Base-by-base conservation (phyloP, 805 yeast genomes). In the Saccharomyces mikatae region DNA sequence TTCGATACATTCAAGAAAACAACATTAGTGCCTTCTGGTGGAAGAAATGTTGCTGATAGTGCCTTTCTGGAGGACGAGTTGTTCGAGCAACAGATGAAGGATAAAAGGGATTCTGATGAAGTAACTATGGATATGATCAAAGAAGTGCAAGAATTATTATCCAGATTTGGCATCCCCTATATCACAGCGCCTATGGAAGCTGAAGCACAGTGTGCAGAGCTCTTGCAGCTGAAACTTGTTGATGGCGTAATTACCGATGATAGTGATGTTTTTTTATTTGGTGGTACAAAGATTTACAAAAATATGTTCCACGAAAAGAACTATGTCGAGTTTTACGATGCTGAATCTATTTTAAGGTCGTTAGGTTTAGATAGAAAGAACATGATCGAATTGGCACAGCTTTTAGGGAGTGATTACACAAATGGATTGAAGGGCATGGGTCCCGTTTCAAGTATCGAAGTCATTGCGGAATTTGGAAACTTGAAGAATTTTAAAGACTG, bases 101-200 rank as follows among this genome's bases (percentile, higher is more conserved):
- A 87, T 31, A 80, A 83, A 55, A 77, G 98, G 61, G 97, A 92
- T 67, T 81, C 97, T 0, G 98, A 94, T 64, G 95, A 87, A 61
- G 97, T 92, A 0, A 87, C 96, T 0, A 79, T 80, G 6, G 80
- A 80, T 1, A 94, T 94, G 97, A 80, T 92, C 26, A 76, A 77
- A 41, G 98, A 94, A 65, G 94, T 96, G 21, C 97, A 94, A 70
- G 96, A 90, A 58, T 74, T 94, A 46, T 74, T 94, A 8, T 80
- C 86, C 29, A 71, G 92, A 52, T 94, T 94, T 75, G 99, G 99
- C 1, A 87, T 94, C 4, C 99, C 99, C 0, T 94, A 82, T 60
- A 79, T 94, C 9, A 88, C 96, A 0, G 97, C 99, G 0, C 99
- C 99, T 0, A 89, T 89, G 91, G 99, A 94, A 71, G 99, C 99